Percentiles rank a stretch among this genome's conserved stretches.
Evolutionary conservation across 2,329 filamentous ascomycete genomes (phyloP).

Genomic region (Fusarium torreyae): DNA sequence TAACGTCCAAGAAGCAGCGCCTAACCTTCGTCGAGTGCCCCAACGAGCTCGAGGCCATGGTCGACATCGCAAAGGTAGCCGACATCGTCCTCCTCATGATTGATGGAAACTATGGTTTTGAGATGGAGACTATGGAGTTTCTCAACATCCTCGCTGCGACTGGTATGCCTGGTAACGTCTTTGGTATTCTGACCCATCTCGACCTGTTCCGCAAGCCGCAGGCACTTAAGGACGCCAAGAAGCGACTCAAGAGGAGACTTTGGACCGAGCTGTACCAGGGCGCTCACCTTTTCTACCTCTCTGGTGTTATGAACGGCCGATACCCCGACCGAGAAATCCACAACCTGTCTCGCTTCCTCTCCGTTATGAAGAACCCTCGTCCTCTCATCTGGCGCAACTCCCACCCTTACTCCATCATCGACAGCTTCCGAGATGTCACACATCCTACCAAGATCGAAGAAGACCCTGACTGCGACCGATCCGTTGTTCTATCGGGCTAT

Average conservation of each 20-base stretch:
- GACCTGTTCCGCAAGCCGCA: constrained; percentile 97
- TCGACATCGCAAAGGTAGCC: constrained; percentile 96
- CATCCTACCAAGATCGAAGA: constrained; percentile 93
- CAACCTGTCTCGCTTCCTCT: constrained; percentile 94
- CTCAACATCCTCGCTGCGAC: constrained; percentile 93
- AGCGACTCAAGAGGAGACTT: constrained; percentile 93
- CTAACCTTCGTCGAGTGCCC: constrained; percentile 97
- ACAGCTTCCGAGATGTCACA: constrained; percentile 95
- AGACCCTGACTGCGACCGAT: constrained; percentile 90
- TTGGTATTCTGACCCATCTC: constrained; percentile 95
- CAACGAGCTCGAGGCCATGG: constrained; percentile 96
- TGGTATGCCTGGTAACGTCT: constrained; percentile 98
- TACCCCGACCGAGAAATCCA: constrained; percentile 98
- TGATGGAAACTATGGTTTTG: constrained; percentile 97
- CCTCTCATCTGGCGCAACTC: constrained; percentile 97
- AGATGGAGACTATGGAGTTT: constrained; percentile 99
- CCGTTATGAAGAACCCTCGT: constrained; percentile 98
- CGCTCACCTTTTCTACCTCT: constrained; percentile 96
- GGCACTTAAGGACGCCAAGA: constrained; percentile 92
- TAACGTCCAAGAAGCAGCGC: constrained; percentile 95
- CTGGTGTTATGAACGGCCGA: constrained; percentile 94
- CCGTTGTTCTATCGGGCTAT: constrained; percentile 93
- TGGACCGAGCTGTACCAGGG: constrained; percentile 98
- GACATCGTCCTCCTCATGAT: constrained; percentile 99
- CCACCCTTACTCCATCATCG: constrained; percentile 93